phyloP scores from a whole-genome alignment of 192 early-diverging fungal species.

The Fimicolochytrium jonesii region DNA sequence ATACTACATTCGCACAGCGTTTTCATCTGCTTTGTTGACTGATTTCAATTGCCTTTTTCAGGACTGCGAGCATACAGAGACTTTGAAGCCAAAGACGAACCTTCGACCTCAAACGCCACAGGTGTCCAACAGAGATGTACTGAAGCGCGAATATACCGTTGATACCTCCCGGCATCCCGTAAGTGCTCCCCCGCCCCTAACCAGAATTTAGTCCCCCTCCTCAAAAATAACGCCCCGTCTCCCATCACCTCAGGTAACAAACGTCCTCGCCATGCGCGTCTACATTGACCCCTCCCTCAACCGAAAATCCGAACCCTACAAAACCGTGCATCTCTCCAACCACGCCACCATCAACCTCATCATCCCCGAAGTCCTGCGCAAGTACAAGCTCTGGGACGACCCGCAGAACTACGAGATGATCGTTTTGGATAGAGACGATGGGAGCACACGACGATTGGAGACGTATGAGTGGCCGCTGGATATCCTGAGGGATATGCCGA shows the following conservation, averaged over 20 bases:
- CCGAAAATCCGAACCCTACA: slow-evolving; percentile 70
- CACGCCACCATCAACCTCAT: slow-evolving; percentile 83
- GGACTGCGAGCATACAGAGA: slow-evolving; percentile 9
- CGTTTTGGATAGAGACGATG: slow-evolving; percentile 48
- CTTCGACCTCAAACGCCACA: no score
- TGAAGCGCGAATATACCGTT: no score
- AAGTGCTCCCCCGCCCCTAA: no score
- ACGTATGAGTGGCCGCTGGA: slow-evolving; percentile 74
- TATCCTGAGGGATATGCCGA: slow-evolving; percentile 17
- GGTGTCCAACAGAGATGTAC: no score
- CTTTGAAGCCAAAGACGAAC: not conserved
- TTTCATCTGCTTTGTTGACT: no score
- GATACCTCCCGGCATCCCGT: no score
- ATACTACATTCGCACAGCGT: no score
- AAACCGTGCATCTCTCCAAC: slow-evolving; percentile 76
- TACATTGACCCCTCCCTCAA: slow-evolving; percentile 72
- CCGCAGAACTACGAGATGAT: slow-evolving; percentile 83
- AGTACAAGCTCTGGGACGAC: slow-evolving; percentile 85
- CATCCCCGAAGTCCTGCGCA: slow-evolving; percentile 78
- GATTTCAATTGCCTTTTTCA: no score
- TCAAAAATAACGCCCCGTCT: no score
- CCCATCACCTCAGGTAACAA: no score
- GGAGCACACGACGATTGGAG: slow-evolving; percentile 60
- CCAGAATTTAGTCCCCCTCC: no score
- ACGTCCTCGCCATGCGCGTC: slow-evolving; percentile 72